These are phyloP conservation scores for Geranium rotundifolium DNA, from an alignment of 345 rosid species.

Conservation along the genomic window DNA sequence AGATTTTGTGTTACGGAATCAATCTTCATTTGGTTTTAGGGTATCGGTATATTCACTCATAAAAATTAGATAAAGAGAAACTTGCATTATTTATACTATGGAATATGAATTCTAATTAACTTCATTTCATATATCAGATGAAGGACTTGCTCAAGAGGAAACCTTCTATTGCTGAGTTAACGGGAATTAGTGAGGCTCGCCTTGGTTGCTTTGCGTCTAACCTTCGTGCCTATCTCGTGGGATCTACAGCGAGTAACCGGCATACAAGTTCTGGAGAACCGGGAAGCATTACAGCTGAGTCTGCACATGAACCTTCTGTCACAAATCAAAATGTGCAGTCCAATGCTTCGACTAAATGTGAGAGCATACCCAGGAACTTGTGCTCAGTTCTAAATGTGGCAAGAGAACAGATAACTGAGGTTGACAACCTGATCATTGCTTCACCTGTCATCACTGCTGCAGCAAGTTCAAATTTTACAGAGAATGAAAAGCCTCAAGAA, in stretches of 20 bases:
- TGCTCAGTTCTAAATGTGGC: constrained; percentile 29
- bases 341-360: constrained; percentile 35
- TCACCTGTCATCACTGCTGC: constrained; percentile 19
- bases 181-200: constrained; percentile 81
- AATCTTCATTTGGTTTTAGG: no score
- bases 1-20: no score
- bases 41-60: no score
- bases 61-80: no score
- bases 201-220: constrained; percentile 81
- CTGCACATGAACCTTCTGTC: constrained; percentile 12
- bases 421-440: constrained; percentile 28
- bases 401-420: constrained; percentile 52
- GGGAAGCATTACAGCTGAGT: constrained; percentile 11
- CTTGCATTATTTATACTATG: no score
- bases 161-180: constrained; percentile 81
- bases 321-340: constrained; percentile 13
- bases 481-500: constrained; percentile 16
- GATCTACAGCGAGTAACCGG: constrained; percentile 31
- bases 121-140: constrained; percentile 34
- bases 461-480: constrained; percentile 18
- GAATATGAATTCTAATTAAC: not conserved
- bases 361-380: constrained; percentile 37
- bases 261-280: constrained; percentile 18
- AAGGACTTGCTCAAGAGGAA: constrained; percentile 66
- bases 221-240: constrained; percentile 67